Percentiles rank a stretch among this genome's conserved stretches.
These are phyloP conservation scores for Quercus tomentella DNA, from an alignment of 331 rosid species.

Conservation along the genomic window DNA sequence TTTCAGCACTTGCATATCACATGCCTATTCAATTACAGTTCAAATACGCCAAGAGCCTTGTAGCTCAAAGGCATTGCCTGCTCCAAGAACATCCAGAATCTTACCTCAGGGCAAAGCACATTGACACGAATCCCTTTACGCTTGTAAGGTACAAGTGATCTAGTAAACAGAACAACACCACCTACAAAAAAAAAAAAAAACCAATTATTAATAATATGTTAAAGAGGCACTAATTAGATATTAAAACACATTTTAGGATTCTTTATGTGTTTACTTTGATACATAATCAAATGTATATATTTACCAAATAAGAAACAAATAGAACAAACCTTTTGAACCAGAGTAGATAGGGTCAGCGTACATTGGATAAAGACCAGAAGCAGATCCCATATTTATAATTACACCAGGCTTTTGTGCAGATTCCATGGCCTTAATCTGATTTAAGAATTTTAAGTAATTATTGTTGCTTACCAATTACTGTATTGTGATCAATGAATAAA, in stretches of 20 bases:
- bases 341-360: constrained; percentile 55
- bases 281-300: not conserved
- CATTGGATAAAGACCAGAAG: constrained; percentile 89
- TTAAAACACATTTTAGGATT: constrained; percentile 1
- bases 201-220: constrained; percentile 7
- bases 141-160: constrained; percentile 64
- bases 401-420: constrained; percentile 70
- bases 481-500: not conserved
- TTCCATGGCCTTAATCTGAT: constrained; percentile 75
- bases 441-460: constrained; percentile 15
- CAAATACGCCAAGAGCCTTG: too few relatives aligned
- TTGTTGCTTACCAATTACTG: not conserved
- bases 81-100: constrained; percentile 9
- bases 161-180: constrained; percentile 84
- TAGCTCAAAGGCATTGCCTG: too few relatives aligned
- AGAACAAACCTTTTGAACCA: constrained; percentile 77
- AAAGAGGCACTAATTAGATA: not conserved
- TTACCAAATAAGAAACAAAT: not conserved
- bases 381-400: constrained; percentile 86
- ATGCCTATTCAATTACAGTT: not conserved
- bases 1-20: not conserved
- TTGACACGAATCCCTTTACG: constrained; percentile 82
- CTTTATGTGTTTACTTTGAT: not conserved
- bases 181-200: constrained; percentile 39
- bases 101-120: constrained; percentile 96